Evolutionary conservation across 306 rosid species (phyloP), one percentile per base, ranked within the genome.

Genomic region (Dalbergia cochinchinensis): DNA sequence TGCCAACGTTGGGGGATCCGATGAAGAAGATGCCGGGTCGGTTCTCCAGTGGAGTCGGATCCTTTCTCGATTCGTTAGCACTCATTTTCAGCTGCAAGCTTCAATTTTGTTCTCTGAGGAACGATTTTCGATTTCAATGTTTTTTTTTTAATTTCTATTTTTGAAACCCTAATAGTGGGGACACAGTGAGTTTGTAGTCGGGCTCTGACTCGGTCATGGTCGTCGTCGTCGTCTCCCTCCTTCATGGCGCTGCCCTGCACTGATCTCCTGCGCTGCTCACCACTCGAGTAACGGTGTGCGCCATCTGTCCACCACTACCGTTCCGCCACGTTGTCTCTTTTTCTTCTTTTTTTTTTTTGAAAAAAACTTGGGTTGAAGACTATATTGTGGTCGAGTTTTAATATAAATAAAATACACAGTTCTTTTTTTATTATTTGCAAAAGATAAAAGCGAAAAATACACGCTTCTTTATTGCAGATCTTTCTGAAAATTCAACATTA

Each of bases 1-100:
- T 90, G 88, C 89, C 94, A 45, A 87, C 97, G 54, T 79, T 83
- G 78, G 94, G 73, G 66, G 90, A 71, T 69, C 94, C 97, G 10
- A 92, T 61, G 37, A 92, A 47, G 65, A 90, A 74, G 82, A 92
- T 75, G 54, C 84, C 88, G 1, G 97, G 94, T 66, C 89, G 86
- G 53, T 78, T 84, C 82, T 86, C 92, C 65, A 83, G 80, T 79
- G 84, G 58, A 80, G 37, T 48, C 22, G 79, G 51, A 71, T 79
- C 80, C 37, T 77, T 70, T 12, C 45, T 83, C 51, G 78, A 72
- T 53, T 73, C 67, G 22, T 39, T 67, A 45, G 19, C 72, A 7
- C 20, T 65, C 83, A 78, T 78, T 66, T 45, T 73, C 45, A 15
- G 55, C 35, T 4, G 42, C 61, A 16, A 44, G 65, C 22, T 41